phyloP scores from a whole-genome alignment of 1,284 basidiomycete species.

The Ustilago xerochloae region DNA sequence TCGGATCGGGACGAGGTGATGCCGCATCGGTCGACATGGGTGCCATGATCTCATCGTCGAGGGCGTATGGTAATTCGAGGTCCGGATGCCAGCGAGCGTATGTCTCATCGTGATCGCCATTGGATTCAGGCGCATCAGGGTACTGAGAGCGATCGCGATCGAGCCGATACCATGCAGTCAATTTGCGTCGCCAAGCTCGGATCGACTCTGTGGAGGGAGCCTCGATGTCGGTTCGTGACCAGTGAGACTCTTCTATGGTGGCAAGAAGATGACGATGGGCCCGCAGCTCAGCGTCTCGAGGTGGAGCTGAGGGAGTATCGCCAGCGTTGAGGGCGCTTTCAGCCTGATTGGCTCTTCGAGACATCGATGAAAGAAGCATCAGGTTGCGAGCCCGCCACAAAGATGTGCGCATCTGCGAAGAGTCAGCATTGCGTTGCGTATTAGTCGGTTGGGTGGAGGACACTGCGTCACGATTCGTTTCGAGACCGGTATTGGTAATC shows the following conservation, averaged over 20 bases:
- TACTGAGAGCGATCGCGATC: slow-evolving; percentile 24
- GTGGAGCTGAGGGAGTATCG: neutral
- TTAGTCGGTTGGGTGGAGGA: neutral
- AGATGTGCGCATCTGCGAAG: slow-evolving; percentile 29
- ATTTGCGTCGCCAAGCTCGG: slow-evolving; percentile 38
- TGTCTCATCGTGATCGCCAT: slow-evolving; percentile 3
- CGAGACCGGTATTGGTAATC: slow-evolving; percentile 10
- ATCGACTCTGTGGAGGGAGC: slow-evolving; percentile 17
- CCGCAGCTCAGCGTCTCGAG: slow-evolving; percentile 10
- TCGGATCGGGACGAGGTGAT: slow-evolving; percentile 26
- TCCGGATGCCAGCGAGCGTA: slow-evolving; percentile 39
- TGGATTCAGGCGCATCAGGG: slow-evolving; percentile 10
- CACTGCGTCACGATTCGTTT: neutral
- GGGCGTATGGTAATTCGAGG: slow-evolving; percentile 29
- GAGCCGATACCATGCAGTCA: slow-evolving; percentile 38
- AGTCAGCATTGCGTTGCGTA: slow-evolving; percentile 14
- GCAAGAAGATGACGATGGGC: slow-evolving; percentile 32
- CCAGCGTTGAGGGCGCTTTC: neutral
- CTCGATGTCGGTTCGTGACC: slow-evolving; percentile 9
- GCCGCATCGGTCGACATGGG: slow-evolving; percentile 3
- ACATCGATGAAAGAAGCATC: slow-evolving; percentile 33
- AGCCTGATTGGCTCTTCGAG: slow-evolving; percentile 1
- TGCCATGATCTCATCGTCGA: slow-evolving; percentile 29
- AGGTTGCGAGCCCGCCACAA: slow-evolving; percentile 35
- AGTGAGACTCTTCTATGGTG: slow-evolving; percentile 35